Evolutionary conservation across 106 monocot genomes (phyloP), one percentile per base, ranked within the genome.

Genomic region (Xerophyta viscosa): DNA sequence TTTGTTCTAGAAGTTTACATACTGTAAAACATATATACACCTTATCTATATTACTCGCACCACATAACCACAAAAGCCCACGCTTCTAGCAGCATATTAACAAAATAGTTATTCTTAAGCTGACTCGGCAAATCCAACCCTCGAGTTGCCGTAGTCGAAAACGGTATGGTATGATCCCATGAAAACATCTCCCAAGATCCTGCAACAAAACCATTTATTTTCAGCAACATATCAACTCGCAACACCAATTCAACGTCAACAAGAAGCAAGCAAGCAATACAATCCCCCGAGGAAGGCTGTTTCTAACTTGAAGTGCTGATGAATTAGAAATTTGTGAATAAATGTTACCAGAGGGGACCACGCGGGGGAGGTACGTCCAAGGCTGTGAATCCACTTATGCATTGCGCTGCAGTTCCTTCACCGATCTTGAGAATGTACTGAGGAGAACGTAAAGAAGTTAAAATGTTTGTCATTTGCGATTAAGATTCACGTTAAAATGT

Each of bases 271-370:
- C 9, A 4, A 44, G 4, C 8, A 14, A 17, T 44, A 44, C 43
- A 36, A 36, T 11, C 11, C 5, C 33, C n/a, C n/a, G n/a, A n/a
- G n/a, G n/a, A 36, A 36, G 5, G 33, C 7, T 36, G 11, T 6
- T 36, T 11, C 11, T 6, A 36, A 36, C 7, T 11, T 11, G 11
- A 36, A 36, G 7, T 36, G 33, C 11, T 36, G 11, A 36, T 5
- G 11, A 36, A 36, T 36, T 6, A 36, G 5, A 36, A 36, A 11
- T 11, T 6, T 36, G 13, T n/a, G 15, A 22, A 25, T n/a, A n/a
- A n/a, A n/a, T n/a, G n/a, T n/a, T 75, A 75, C 74, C 68, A 75
- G 26, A 75, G 68, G 27, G 68, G 75, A 20, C 68, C 68, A 0
- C 63, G 42, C 7, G 72, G 72, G 8, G 72, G 66, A 21, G 68